Conservation (phyloP, 108 stramenopile genomes). For the Asterionellopsis glacialis region DNA sequence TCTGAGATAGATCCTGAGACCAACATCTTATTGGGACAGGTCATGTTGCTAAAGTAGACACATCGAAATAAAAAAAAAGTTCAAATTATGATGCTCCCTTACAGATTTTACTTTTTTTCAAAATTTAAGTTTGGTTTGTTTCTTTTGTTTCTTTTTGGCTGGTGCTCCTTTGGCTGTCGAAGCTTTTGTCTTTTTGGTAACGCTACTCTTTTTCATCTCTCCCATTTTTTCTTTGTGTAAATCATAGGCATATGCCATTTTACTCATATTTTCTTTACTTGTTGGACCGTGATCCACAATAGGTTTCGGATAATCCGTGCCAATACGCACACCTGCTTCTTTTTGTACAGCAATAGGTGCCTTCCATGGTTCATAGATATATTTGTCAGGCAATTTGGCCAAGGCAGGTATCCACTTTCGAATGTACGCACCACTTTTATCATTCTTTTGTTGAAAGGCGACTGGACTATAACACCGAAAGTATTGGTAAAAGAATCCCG, state of each 20-base stretch:
- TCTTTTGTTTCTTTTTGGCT: slow-evolving; percentile 30
- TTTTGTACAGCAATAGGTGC: slow-evolving; percentile 74
- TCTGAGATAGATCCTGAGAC: too few species aligned
- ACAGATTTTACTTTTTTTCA: not conserved
- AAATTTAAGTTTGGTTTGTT: slow-evolving; percentile 30
- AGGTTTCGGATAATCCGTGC: slow-evolving; percentile 85
- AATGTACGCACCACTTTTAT: slow-evolving; percentile 85
- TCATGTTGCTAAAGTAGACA: too few species aligned
- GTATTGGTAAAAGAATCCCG: slow-evolving; percentile 90
- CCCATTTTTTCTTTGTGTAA: slow-evolving; percentile 35
- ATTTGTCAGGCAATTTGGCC: slow-evolving; percentile 76
- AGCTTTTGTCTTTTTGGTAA: slow-evolving; percentile 8
- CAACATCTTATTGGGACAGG: too few species aligned
- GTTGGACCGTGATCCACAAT: slow-evolving; percentile 82
- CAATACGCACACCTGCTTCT: slow-evolving; percentile 65
- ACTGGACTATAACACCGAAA: slow-evolving; percentile 88
- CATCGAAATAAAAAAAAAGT: too few species aligned
- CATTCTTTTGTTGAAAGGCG: slow-evolving; percentile 88
- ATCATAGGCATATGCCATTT: slow-evolving; percentile 88
- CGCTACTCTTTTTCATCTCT: slow-evolving; percentile 4
- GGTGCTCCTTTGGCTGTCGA: slow-evolving; percentile 2
- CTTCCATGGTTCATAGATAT: slow-evolving; percentile 98
- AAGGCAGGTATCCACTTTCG: slow-evolving; percentile 86
- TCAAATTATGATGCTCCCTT: too few species aligned
- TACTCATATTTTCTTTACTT: slow-evolving; percentile 88